These are phyloP conservation scores for Sphagnum magellanicum DNA, from an alignment of 228 moss, liverwort and hornwort species.

Conservation along the genomic window DNA sequence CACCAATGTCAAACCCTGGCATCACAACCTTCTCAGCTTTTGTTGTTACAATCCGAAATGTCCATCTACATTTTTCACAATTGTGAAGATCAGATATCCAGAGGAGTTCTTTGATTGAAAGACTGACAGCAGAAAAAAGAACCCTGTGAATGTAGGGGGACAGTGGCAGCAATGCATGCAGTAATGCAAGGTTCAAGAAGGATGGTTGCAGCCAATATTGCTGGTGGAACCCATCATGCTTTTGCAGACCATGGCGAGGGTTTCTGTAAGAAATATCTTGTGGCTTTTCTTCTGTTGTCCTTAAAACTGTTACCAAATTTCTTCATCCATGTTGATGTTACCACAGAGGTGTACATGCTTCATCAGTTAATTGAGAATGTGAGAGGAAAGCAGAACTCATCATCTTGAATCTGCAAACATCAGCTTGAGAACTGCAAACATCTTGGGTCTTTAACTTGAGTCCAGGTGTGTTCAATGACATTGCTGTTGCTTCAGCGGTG, in stretches of 20 bases:
- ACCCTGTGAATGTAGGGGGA: conserved; percentile 42
- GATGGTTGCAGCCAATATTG: conserved; percentile 70
- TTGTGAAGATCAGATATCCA: no score
- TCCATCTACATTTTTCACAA: no score
- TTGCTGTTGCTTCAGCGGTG: conserved; percentile 72
- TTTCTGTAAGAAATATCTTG: conserved; percentile 63
- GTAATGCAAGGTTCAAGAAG: conserved; percentile 67
- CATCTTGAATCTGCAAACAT: no score
- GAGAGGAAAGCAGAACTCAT: no score
- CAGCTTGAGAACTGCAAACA: no score
- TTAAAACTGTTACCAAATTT: no score
- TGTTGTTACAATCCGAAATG: no score
- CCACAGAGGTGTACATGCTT: no score
- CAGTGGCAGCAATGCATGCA: conserved; percentile 70
- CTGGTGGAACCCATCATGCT: conserved; percentile 89
- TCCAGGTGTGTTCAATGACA: conserved; percentile 92
- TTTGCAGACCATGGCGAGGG: conserved; percentile 79
- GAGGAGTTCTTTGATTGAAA: no score
- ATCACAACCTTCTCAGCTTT: no score
- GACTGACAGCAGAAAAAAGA: background rate
- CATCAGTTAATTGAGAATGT: no score
- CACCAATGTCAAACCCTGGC: no score
- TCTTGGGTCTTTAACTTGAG: background rate
- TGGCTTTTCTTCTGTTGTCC: background rate
- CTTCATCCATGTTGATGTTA: background rate